Conservation (phyloP, 2,329 filamentous ascomycete genomes). For the Reticulascus tulasneorum region DNA sequence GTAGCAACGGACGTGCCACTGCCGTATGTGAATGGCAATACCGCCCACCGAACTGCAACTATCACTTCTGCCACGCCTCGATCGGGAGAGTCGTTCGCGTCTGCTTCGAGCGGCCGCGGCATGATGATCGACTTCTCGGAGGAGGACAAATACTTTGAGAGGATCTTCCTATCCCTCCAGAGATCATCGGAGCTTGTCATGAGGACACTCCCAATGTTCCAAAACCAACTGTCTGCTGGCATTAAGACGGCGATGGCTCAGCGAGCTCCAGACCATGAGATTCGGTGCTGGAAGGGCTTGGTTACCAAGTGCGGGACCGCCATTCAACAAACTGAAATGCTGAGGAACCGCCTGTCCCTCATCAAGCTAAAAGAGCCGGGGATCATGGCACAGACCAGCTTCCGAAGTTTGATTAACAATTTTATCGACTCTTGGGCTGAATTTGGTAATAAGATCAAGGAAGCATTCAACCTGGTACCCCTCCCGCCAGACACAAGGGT, state of each 20-base stretch:
- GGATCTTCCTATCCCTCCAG: slow-evolving; percentile 73
- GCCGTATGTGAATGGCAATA: slow-evolving; percentile 49
- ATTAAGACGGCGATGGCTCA: slow-evolving; percentile 61
- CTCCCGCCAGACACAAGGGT: slow-evolving; percentile 65
- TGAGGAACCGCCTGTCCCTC: slow-evolving; percentile 68
- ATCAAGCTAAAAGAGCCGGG: slow-evolving; percentile 85
- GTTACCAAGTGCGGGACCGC: slow-evolving; percentile 68
- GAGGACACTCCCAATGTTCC: slow-evolving; percentile 66
- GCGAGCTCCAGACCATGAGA: slow-evolving; percentile 54
- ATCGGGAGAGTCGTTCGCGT: slow-evolving; percentile 76
- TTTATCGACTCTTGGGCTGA: slow-evolving; percentile 69
- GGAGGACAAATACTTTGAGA: slow-evolving; percentile 78
- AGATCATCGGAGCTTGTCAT: slow-evolving; percentile 70
- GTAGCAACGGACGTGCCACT: slow-evolving; percentile 53
- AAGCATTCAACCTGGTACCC: slow-evolving; percentile 45
- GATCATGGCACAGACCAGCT: slow-evolving; percentile 58
- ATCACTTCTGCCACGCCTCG: slow-evolving; percentile 66
- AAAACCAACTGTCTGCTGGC: slow-evolving; percentile 60
- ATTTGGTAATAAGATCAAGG: slow-evolving; percentile 58
- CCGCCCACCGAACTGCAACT: slow-evolving; percentile 44
- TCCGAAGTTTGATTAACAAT: slow-evolving; percentile 69
- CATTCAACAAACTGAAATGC: slow-evolving; percentile 67
- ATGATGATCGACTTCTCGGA: slow-evolving; percentile 61
- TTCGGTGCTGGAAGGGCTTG: slow-evolving; percentile 65
- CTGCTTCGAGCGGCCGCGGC: slow-evolving; percentile 46